Conservation (phyloP, 768 basidiomycete genomes). For the Obba rivulosa region DNA sequence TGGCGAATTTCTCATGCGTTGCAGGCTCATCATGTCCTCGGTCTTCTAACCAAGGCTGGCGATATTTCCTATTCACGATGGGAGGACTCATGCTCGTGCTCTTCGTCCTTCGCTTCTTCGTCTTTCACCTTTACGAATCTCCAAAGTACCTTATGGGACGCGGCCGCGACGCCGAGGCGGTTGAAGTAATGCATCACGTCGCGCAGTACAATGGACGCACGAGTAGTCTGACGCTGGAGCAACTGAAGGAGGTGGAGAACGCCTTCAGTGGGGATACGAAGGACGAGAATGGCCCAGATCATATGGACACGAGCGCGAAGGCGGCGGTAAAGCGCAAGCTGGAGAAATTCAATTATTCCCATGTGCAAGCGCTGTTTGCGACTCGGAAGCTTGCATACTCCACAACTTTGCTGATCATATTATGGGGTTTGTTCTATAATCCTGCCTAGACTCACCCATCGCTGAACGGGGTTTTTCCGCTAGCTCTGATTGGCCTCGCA, state of each 20-base stretch:
- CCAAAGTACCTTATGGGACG: constrained; percentile 71
- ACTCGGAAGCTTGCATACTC: constrained; percentile 45
- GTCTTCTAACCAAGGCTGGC: constrained; percentile 64
- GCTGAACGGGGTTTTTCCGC: background rate
- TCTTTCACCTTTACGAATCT: constrained; percentile 63
- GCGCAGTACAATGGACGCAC: constrained; percentile 55
- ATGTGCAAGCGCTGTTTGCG: constrained; percentile 45
- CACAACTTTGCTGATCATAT: constrained; percentile 42
- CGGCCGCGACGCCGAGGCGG: constrained; percentile 56
- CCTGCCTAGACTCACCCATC: background rate
- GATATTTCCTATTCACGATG: constrained; percentile 70
- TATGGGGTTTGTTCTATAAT: constrained; percentile 39
- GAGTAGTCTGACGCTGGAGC: constrained; percentile 44
- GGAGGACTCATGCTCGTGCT: constrained; percentile 64
- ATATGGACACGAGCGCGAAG: constrained; percentile 29
- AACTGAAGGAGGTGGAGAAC: constrained; percentile 31
- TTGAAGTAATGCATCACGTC: constrained; percentile 55
- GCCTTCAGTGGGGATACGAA: constrained; percentile 2
- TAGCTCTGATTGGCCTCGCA: constrained; percentile 72
- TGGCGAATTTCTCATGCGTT: constrained; percentile 63
- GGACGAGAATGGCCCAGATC: constrained; percentile 9
- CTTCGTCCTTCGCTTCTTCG: constrained; percentile 57
- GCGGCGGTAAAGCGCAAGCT: constrained; percentile 38
- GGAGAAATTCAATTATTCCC: constrained; percentile 32
- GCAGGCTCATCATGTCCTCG: constrained; percentile 33